phyloP scores from a whole-genome alignment of 352 stramenopile genomes.

The Globisporangium spiculum region DNA sequence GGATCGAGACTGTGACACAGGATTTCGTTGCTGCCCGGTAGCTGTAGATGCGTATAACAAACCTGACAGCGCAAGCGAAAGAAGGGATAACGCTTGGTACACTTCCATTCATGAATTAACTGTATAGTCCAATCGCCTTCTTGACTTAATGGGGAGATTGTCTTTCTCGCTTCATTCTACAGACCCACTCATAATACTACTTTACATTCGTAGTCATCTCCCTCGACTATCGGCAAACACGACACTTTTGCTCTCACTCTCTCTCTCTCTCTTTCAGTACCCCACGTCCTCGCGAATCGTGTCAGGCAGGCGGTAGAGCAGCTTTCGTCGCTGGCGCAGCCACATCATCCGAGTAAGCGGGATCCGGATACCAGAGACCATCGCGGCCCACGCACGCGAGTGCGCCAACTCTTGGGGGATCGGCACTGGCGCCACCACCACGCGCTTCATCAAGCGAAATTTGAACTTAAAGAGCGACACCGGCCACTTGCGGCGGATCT shows the following conservation, averaged over 20 bases:
- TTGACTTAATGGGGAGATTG: neutral
- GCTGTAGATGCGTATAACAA: no score
- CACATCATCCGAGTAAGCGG: constrained; percentile 51
- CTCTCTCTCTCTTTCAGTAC: neutral
- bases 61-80: neutral
- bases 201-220: no score
- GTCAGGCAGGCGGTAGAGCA: constrained; percentile 35
- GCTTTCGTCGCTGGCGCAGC: constrained; percentile 27
- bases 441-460: constrained; percentile 30
- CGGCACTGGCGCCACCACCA: constrained; percentile 43
- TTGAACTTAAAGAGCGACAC: constrained; percentile 33
- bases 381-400: constrained; percentile 31
- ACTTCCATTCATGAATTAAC: neutral
- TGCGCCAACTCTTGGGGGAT: constrained; percentile 33
- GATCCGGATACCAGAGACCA: constrained; percentile 49
- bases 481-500: constrained; percentile 18
- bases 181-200: neutral
- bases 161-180: neutral
- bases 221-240: neutral
- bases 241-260: neutral
- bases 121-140: neutral
- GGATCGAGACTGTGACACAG: no score
- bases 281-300: constrained; percentile 31
- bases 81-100: neutral
- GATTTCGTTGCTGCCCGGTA: no score